Conservation (phyloP, 2,329 filamentous ascomycete genomes). For the Dissoconium aciculare region DNA sequence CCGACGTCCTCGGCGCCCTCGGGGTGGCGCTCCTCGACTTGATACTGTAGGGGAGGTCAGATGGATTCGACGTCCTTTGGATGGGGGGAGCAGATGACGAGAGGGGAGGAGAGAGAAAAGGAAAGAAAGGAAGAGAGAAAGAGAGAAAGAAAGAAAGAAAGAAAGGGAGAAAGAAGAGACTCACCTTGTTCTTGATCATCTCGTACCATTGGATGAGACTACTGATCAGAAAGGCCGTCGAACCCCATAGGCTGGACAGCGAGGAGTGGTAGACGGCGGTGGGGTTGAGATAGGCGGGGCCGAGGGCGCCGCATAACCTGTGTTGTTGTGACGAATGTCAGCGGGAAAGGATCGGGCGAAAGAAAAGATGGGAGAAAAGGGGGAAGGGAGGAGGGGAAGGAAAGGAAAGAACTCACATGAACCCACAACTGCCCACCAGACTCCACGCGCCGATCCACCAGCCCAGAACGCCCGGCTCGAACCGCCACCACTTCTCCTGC, state of each 20-base stretch:
- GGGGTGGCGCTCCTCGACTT: no score
- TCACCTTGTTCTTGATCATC: conserved; percentile 14
- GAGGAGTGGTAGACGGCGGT: conserved; percentile 14
- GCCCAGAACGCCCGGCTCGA: conserved; percentile 13
- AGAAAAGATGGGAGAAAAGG: conserved; percentile 1
- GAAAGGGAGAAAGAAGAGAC: no score
- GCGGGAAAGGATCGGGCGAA: no score
- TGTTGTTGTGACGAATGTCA: no score
- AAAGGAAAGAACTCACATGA: conserved; percentile 13
- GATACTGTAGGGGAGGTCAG: no score
- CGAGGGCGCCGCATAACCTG: conserved; percentile 1
- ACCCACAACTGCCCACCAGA: conserved; percentile 17
- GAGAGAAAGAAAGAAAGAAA: no score
- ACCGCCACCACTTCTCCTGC: conserved; percentile 20
- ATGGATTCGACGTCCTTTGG: no score
- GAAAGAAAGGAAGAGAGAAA: no score
- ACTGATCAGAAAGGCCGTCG: conserved; percentile 14
- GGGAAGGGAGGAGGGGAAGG: background rate
- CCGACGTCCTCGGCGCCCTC: no score
- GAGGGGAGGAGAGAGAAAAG: no score
- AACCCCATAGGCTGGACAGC: conserved; percentile 18
- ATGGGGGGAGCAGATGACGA: no score
- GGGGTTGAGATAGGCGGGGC: conserved; percentile 5
- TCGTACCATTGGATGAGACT: conserved; percentile 21
- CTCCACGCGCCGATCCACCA: conserved; percentile 22